Evolutionary conservation across 2,329 filamentous ascomycete genomes (phyloP).

Genomic region (Pseudogymnoascus sp.): DNA sequence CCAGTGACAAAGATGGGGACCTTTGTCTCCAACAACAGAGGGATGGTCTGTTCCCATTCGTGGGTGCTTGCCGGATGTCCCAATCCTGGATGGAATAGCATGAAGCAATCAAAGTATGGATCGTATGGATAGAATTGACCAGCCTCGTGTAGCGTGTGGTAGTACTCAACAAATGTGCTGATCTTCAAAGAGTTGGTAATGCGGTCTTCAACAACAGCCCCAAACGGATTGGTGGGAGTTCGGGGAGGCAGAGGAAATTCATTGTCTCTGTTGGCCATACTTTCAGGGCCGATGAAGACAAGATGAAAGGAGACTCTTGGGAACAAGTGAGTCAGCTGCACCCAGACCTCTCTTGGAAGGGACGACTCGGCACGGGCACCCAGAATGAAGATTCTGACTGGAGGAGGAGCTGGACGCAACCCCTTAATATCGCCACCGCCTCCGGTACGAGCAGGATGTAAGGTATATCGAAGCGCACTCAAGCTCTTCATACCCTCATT

Average conservation of each 20-base stretch:
- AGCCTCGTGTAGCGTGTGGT: slow-evolving; percentile 89
- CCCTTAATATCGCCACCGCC: slow-evolving; percentile 69
- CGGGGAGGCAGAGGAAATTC: slow-evolving; percentile 88
- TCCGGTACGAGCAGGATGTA: slow-evolving; percentile 80
- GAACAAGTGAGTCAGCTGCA: slow-evolving; percentile 90
- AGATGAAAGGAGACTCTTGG: slow-evolving; percentile 85
- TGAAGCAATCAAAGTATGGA: slow-evolving; percentile 96
- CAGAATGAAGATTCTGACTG: slow-evolving; percentile 85
- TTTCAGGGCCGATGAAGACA: slow-evolving; percentile 91
- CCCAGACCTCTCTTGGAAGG: slow-evolving; percentile 86
- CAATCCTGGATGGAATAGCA: slow-evolving; percentile 93
- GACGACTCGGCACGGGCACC: slow-evolving; percentile 97
- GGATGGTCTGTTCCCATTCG: slow-evolving; percentile 89
- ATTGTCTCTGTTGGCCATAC: slow-evolving; percentile 86
- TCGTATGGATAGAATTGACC: slow-evolving; percentile 91
- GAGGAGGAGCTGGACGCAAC: slow-evolving; percentile 75
- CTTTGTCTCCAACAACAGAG: slow-evolving; percentile 88
- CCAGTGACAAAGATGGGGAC: slow-evolving; percentile 90
- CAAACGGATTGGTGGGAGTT: slow-evolving; percentile 82
- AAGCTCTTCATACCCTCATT: slow-evolving; percentile 88
- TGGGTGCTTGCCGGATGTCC: slow-evolving; percentile 89
- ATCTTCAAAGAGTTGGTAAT: slow-evolving; percentile 90
- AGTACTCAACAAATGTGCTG: slow-evolving; percentile 96
- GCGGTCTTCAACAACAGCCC: slow-evolving; percentile 87
- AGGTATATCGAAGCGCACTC: slow-evolving; percentile 83